Base-by-base conservation (phyloP, 139 green algal species). In the Picochlorum sp. region DNA sequence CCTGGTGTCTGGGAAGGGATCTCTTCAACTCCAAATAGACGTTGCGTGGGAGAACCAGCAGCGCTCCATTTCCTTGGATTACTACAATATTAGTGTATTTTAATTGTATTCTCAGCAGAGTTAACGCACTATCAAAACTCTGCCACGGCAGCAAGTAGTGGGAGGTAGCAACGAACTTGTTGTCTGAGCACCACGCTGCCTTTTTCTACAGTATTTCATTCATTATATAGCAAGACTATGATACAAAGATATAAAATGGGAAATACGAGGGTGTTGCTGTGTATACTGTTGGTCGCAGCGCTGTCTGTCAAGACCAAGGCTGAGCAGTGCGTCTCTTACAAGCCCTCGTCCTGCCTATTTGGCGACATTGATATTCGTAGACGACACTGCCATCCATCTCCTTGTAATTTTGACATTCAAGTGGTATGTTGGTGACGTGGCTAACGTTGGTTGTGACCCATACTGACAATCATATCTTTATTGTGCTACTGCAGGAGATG, bases 301-400 rank as follows among this genome's bases (percentile, higher is more conserved):
- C 56, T 45, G 32, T 20, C 32, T 21, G 41, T 8, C 58, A 16
- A 45, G 41, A 23, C 23, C 58, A n/a, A 26, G 20, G 58, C 58
- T 58, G 44, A 50, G 56, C 56, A 62, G 21, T 65, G 58, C 8
- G 58, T 23, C 4, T 50, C 23, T 24, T 65, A 58, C 23, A 65
- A 11, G 7, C 21, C 58, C 20, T n/a, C 16, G 23, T 21, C 58
- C 13, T 65, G 58, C 23, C n/a, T 65, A n/a, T 50, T 32, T 50
- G 20, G 21, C 15, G 23, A 65, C 15, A 20, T 65, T 18, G n/a
- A 49, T 7, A 32, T 65, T 28, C 58, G 20, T 59, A 52, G 13
- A 15, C 20, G n/a, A 18, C 58, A 65, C 16, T 65, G 58, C 14
- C 41, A 65, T 14, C 58, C 58, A 7, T 18, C 13, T 32, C n/a